phyloP scores from a whole-genome alignment of 495 filamentous ascomycete genomes.

The Aspergillus bertholletiae region DNA sequence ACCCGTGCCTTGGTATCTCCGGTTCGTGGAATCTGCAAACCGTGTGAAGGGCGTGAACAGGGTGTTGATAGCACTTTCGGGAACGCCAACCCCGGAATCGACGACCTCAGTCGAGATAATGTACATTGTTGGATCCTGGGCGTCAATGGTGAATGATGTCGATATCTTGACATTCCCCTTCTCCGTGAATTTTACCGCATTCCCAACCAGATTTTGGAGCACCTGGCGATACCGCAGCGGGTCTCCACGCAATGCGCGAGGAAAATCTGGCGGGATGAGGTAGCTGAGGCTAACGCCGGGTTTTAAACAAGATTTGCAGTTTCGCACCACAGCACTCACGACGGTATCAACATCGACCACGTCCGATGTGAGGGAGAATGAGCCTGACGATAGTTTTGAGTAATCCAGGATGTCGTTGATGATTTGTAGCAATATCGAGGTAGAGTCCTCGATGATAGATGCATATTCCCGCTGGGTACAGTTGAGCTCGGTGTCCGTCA shows the following conservation, averaged over 20 bases:
- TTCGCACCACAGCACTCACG: conserved; percentile 50
- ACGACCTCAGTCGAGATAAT: conserved; percentile 54
- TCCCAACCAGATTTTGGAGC: conserved; percentile 80
- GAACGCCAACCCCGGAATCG: conserved; percentile 84
- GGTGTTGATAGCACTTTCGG: conserved; percentile 64
- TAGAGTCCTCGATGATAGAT: conserved; percentile 76
- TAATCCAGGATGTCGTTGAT: conserved; percentile 91
- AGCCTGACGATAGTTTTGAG: conserved; percentile 82
- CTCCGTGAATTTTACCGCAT: conserved; percentile 85
- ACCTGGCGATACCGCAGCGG: conserved; percentile 78
- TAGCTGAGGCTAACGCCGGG: conserved; percentile 55
- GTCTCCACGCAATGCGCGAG: conserved; percentile 54
- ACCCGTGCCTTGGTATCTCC: conserved; percentile 77
- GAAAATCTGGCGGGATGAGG: conserved; percentile 45
- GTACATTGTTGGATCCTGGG: conserved; percentile 37
- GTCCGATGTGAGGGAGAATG: conserved; percentile 73
- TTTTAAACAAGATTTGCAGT: conserved; percentile 50
- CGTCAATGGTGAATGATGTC: conserved; percentile 48
- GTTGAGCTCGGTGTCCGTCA: conserved; percentile 62
- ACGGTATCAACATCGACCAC: conserved; percentile 62
- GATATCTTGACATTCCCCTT: conserved; percentile 60
- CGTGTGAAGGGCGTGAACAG: conserved; percentile 87
- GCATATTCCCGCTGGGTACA: conserved; percentile 70
- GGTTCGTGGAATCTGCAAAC: conserved; percentile 73
- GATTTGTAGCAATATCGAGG: conserved; percentile 75